Evolutionary conservation across 2,329 filamentous ascomycete genomes (phyloP), one percentile per base, ranked within the genome.

Genomic region (Herpotrichia juniperi): DNA sequence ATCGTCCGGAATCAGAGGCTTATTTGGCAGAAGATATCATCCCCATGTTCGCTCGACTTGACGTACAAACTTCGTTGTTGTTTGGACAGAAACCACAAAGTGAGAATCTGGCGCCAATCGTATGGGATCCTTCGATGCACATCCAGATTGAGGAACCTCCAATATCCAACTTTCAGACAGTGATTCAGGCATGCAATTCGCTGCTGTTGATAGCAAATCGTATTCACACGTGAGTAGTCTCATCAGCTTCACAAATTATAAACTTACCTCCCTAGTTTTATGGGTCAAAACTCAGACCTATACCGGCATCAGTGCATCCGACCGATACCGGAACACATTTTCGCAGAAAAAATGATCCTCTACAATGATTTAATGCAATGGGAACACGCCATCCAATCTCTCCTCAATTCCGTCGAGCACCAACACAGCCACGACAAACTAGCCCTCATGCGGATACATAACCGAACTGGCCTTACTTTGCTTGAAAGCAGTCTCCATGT

Each of bases 21-120:
- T 35, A 52, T 48, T 19, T 59, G 14, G 44, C 44, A 40, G 48
- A 56, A 44, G 58, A 55, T 6, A 48, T 57, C 16, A 48, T 59
- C 32, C 56, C 56, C 16, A 53, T 53, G 37, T 58, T 56, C 22
- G 39, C 49, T 6, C 48, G 56, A 2, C 42, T 58, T 2, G 50
- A 58, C 45, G 39, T 53, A 19, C 49, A 53, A 35, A 37, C 52
- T 16, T 45, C 53, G n/a, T 24, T 45, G 19, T 10, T 48, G 11
- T 24, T 54, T 8, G 44, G 50, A 9, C 46, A 48, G 32, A 34
- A 46, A 44, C 26, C 45, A 14, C 19, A 35, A 19, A 35, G 25
- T 34, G 26, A 34, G 14, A 39, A 21, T 24, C 30, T 45, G 16
- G 19, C 37, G 3, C 52, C 52, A 9, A 45, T 46, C 16, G 26